These are phyloP conservation scores for Pontederia crassipes DNA, from an alignment of 176 grass and related monocot species.

Conservation along the genomic window DNA sequence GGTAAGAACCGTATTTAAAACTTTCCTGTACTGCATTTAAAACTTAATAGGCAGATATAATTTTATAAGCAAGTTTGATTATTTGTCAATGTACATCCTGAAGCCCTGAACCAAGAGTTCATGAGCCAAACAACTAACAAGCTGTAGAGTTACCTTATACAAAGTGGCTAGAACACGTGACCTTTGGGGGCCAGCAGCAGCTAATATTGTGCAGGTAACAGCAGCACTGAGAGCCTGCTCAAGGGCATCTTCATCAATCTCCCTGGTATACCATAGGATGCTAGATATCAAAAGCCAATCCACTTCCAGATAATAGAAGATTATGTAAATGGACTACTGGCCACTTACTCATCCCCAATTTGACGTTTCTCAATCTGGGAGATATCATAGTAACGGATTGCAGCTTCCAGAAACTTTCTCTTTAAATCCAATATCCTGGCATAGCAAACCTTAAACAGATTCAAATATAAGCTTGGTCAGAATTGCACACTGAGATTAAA, in stretches of 20 bases:
- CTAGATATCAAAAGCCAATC: background rate
- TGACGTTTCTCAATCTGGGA: constrained; percentile 95
- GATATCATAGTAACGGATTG: constrained; percentile 89
- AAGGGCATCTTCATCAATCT: constrained; percentile 94
- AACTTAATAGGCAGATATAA: too few relatives aligned
- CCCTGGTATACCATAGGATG: constrained; percentile 31
- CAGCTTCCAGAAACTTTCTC: constrained; percentile 92
- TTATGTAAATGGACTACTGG: background rate
- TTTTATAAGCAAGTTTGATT: too few relatives aligned
- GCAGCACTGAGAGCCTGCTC: constrained; percentile 97
- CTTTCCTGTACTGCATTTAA: too few relatives aligned
- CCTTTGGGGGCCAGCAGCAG: constrained; percentile 89
- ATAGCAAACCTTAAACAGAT: constrained; percentile 73
- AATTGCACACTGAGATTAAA: constrained; percentile 1
- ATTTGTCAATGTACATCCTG: too few relatives aligned
- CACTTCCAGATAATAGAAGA: background rate
- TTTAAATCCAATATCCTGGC: constrained; percentile 97
- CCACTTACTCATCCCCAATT: constrained; percentile 94
- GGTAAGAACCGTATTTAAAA: too few relatives aligned
- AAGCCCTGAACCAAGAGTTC: background rate
- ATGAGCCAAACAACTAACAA: too few relatives aligned
- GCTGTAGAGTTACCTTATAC: constrained; percentile 59
- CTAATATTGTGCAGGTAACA: constrained; percentile 96
- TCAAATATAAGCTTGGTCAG: background rate
- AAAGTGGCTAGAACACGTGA: constrained; percentile 94